phyloP scores from a whole-genome alignment of 2,329 filamentous ascomycete species.

The Phyllosticta citribraziliensis region DNA sequence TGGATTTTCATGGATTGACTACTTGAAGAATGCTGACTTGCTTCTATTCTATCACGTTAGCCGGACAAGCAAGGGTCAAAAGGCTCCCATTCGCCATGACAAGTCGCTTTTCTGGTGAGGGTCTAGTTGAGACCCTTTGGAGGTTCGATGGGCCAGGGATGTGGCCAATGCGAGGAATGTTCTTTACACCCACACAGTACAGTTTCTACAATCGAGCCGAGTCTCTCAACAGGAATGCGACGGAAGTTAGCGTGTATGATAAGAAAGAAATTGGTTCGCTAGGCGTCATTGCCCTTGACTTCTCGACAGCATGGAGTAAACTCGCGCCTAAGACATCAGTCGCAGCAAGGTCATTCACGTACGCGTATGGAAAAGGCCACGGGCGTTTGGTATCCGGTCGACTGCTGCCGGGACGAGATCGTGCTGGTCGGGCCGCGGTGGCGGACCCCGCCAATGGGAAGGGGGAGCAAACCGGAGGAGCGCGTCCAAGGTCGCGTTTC shows the following conservation, averaged over 20 bases:
- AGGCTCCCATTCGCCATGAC: conserved; percentile 17
- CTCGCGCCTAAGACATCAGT: conserved; percentile 12
- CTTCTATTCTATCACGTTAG: conserved; percentile 19
- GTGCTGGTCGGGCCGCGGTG: conserved; percentile 6
- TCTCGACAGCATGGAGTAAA: conserved; percentile 6
- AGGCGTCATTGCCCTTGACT: conserved; percentile 10
- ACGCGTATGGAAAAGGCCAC: conserved; percentile 7
- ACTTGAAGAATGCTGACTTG: conserved; percentile 12
- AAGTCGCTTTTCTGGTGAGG: conserved; percentile 26
- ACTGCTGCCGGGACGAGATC: conserved; percentile 8
- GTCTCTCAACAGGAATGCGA: conserved; percentile 11
- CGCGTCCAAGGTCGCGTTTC: conserved; percentile 11
- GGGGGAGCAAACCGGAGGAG: conserved; percentile 11
- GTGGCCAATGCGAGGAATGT: conserved; percentile 13
- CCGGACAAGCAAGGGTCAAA: conserved; percentile 28
- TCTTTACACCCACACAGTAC: conserved; percentile 10
- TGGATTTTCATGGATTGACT: conserved; percentile 11
- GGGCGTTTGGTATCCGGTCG: conserved; percentile 7
- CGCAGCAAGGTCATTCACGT: conserved; percentile 10
- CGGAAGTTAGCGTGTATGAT: conserved; percentile 9
- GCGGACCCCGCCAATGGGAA: conserved; percentile 6
- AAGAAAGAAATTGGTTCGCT: conserved; percentile 12
- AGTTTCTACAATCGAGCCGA: conserved; percentile 8
- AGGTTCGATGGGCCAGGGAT: conserved; percentile 24
- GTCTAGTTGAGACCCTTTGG: conserved; percentile 11